Base-by-base conservation (phyloP, 495 filamentous ascomycete genomes). In the Durotheca rogersii region DNA sequence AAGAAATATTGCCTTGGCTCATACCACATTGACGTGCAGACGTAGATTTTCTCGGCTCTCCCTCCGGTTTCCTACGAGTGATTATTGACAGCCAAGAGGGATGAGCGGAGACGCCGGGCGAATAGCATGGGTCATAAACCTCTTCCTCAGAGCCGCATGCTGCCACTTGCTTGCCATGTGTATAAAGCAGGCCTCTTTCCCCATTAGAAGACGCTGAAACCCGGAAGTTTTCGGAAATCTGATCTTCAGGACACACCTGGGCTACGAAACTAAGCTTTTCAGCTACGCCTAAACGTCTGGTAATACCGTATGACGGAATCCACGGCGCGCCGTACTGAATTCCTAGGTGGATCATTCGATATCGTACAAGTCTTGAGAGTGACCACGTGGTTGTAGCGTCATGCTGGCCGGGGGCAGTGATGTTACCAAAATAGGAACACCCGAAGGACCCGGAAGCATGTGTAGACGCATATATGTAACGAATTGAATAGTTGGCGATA, bases 111-210 rank as follows among this genome's bases (percentile, higher is more conserved):
- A 7, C 2, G 11, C n/a, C 27, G 7, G 7, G 25, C 45, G 31
- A 55, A 32, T 33, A 16, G 38, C 14, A 18, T 18, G 40, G 34
- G 34, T n/a, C n/a, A n/a, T 39, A 16, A 23, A 23, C 47, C 36
- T 38, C 18, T 23, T 36, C 10, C 12, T 38, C 6, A 7, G 10
- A 33, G 37, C 29, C 47, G 36, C 33, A 2, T 9, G 37, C 14
- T 16, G 21, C 15, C 15, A 17, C 30, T 19, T 37, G 37, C 32
- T 7, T 12, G 47, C 18, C 17, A 31, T 42, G 37, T 7, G 15
- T 11, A 23, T 48, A 34, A 33, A 36, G 37, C 34, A 16, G 14
- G 6, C 10, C 41, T 25, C 30, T 15, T 5, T 6, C 1, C 16
- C 4, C 9, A n/a, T n/a, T n/a, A n/a, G n/a, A n/a, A n/a, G n/a